Base-by-base conservation (phyloP, 495 filamentous ascomycete species). In the Glonium stellatum region DNA sequence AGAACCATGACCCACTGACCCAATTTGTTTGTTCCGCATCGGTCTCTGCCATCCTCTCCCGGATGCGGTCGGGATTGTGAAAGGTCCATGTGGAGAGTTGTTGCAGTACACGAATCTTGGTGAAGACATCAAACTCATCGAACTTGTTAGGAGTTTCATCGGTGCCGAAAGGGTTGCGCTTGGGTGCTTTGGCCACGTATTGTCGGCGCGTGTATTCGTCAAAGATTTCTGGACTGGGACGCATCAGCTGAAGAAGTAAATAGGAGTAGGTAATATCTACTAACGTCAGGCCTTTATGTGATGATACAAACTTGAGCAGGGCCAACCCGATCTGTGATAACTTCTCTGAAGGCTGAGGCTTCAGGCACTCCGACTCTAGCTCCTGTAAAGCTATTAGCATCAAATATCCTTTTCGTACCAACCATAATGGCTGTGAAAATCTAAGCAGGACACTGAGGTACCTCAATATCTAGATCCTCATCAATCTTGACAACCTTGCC, bases 181-280 rank as follows among this genome's bases (percentile, higher is more conserved):
- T 63, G 27, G 90, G 86, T 3, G 89, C 87, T 76, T 91, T 95
- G 27, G 84, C 84, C 64, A 88, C 75, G 73, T 90, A 98, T 73
- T 97, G 92, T 54, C 90, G 84, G 63, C 90, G 84, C 49, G 92
- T 89, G 61, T 97, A 95, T 70, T 97, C 91, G 70, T 97, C 90
- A 64, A 97, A 97, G 49, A 92, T 83, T 8, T 92, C 92, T 23
- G 79, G 84, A 2, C 92, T 97, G 4, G 42, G 15, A 4, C 9
- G 10, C 61, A 58, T 67, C 39, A 54, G 49, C 23, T 54, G 8
- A 41, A 9, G 34, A 9, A 36, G 35, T 21, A 1, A 19, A 35
- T 15, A 9, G 13, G 34, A n/a, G 4, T n/a, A 44, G n/a, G 25
- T 50, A 48, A 35, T 53, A 59, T 22, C 52, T 21, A 80, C 89